phyloP scores from a whole-genome alignment of 2,329 filamentous ascomycete genomes.

The Bipolaris oryzae region DNA sequence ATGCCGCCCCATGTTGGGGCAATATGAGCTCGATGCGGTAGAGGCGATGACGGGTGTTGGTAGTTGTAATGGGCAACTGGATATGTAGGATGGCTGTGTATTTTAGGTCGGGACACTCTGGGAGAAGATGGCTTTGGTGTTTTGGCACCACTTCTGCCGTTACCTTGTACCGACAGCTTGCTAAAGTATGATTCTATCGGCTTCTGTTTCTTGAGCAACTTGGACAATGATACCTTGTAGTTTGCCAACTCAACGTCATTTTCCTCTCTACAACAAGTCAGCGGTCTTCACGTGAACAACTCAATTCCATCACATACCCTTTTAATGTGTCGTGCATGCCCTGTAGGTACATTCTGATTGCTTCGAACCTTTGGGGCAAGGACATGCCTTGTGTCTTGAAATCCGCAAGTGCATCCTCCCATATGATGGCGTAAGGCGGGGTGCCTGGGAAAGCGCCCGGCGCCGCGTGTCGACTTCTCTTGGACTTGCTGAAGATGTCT shows the following conservation, averaged over 20 bases:
- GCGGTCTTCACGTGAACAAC: neutral
- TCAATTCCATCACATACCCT: conserved; percentile 48
- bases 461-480: conserved; percentile 29
- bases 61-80: conserved; percentile 25
- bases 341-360: conserved; percentile 58
- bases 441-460: conserved; percentile 47
- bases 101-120: conserved; percentile 33
- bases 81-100: conserved; percentile 37
- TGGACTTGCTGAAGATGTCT: conserved; percentile 48
- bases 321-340: conserved; percentile 52
- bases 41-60: conserved; percentile 14
- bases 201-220: conserved; percentile 45
- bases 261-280: conserved; percentile 34
- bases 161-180: conserved; percentile 33
- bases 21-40: conserved; percentile 25
- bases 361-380: conserved; percentile 56
- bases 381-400: conserved; percentile 56
- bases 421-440: conserved; percentile 56
- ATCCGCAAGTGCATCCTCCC: conserved; percentile 56
- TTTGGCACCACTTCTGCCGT: conserved; percentile 24
- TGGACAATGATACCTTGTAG: conserved; percentile 36
- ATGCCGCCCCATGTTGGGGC: conserved; percentile 27
- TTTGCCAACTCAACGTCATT: conserved; percentile 39
- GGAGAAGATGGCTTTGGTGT: conserved; percentile 41
- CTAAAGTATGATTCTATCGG: conserved; percentile 44